phyloP scores from a whole-genome alignment of 2,329 filamentous ascomycete genomes.

The Scedosporium minutisporum region DNA sequence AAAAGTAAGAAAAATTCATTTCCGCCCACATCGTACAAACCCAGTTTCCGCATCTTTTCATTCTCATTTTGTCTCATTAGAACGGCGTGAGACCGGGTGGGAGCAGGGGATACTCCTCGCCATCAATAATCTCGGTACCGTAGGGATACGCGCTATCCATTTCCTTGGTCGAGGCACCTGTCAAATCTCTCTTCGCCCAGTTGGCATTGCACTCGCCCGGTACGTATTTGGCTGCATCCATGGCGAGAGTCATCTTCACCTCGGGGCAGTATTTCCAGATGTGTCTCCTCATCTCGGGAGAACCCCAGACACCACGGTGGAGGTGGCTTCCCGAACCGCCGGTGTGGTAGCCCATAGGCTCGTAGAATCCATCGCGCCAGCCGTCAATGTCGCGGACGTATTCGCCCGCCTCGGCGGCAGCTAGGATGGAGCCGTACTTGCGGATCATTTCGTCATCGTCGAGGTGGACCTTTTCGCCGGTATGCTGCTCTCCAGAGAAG shows the following conservation, averaged over 20 bases:
- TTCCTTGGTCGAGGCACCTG: conserved; percentile 7
- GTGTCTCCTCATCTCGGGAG: conserved; percentile 33
- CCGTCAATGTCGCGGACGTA: conserved; percentile 34
- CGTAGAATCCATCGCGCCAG: conserved; percentile 42
- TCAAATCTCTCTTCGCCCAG: conserved; percentile 32
- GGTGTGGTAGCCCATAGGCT: conserved; percentile 51
- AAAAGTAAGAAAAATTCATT: not conserved
- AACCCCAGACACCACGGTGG: conserved; percentile 38
- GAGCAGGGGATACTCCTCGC: conserved; percentile 28
- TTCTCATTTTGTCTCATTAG: not conserved
- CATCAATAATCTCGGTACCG: conserved; percentile 30
- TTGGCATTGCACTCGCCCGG: conserved; percentile 34
- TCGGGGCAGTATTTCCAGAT: conserved; percentile 50
- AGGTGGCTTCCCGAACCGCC: conserved; percentile 37
- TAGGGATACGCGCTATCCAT: conserved; percentile 15
- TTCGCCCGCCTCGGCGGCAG: conserved; percentile 20
- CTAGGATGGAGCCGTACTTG: conserved; percentile 16
- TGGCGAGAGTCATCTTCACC: conserved; percentile 45
- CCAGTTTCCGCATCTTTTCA: too few species aligned
- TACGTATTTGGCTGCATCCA: conserved; percentile 43
- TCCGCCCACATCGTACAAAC: too few species aligned
- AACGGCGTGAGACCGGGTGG: conserved; percentile 19
- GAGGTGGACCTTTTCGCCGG: conserved; percentile 18
- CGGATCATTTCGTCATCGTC: conserved; percentile 12
- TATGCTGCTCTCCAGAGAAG: conserved; percentile 41